Percentiles rank a stretch among this genome's conserved stretches.
Conservation (phyloP, 192 early-diverging fungal species). For the Coemansia sp. region DNA sequence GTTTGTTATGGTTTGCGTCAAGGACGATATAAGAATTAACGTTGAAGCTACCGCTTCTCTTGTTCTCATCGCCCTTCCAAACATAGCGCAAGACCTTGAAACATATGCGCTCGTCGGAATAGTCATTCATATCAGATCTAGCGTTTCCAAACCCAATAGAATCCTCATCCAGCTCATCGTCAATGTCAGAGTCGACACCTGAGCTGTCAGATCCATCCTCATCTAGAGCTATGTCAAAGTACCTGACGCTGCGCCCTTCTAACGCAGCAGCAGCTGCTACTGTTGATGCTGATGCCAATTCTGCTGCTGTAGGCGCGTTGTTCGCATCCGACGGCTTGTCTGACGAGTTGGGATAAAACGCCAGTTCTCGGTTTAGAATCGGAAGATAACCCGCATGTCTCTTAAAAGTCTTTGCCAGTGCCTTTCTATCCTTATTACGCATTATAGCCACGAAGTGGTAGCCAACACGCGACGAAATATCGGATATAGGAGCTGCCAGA, state of each 20-base stretch:
- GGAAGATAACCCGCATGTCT: slow-evolving; percentile 14
- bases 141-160: not conserved
- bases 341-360: not conserved
- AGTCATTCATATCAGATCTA: not conserved
- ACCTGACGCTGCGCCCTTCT: slow-evolving; percentile 5
- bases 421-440: slow-evolving; percentile 7
- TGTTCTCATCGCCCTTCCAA: not conserved
- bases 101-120: not conserved
- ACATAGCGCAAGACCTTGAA: not conserved
- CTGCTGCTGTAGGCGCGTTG: not conserved
- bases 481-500: not conserved
- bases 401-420: not conserved
- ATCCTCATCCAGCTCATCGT: not conserved
- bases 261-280: too few relatives aligned
- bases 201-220: slow-evolving; percentile 3
- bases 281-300: not conserved
- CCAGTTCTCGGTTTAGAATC: slow-evolving; percentile 25
- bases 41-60: not conserved
- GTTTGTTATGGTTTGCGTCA: slow-evolving; percentile 7
- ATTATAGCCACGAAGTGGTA: not conserved
- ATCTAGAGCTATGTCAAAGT: slow-evolving; percentile 14
- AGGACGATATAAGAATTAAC: not conserved
- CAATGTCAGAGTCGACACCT: slow-evolving; percentile 2
- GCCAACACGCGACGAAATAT: not conserved
- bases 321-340: not conserved